Percentiles rank a stretch among this genome's conserved stretches.
Evolutionary conservation across 495 filamentous ascomycete genomes (phyloP).

Genomic region (Aspergillus heteromorphus): DNA sequence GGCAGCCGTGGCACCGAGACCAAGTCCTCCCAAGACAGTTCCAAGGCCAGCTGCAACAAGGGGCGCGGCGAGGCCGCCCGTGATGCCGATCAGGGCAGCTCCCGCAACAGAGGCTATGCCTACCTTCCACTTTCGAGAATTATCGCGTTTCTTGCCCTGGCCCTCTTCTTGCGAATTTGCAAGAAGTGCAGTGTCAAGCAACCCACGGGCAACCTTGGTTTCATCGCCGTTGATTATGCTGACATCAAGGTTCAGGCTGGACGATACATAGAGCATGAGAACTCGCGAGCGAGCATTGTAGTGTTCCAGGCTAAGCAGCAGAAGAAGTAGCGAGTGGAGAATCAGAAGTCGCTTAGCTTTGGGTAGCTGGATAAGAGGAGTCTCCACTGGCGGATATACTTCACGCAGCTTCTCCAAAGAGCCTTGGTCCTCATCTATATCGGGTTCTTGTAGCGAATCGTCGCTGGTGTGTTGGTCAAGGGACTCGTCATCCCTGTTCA

Average conservation of each 20-base stretch:
- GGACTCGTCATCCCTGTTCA: constrained; percentile 52
- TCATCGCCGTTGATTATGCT: constrained; percentile 66
- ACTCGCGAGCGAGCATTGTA: constrained; percentile 74
- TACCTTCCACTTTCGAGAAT: constrained; percentile 70
- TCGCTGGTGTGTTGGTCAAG: constrained; percentile 16
- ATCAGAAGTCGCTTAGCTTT: constrained; percentile 43
- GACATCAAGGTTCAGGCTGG: constrained; percentile 61
- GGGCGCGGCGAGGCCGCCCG: constrained; percentile 74
- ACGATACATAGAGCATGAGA: constrained; percentile 62
- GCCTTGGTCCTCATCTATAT: constrained; percentile 21
- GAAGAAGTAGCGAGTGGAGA: constrained; percentile 59
- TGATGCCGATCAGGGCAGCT: constrained; percentile 74
- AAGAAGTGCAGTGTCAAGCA: constrained; percentile 70
- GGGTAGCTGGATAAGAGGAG: constrained; percentile 34
- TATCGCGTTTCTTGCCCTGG: constrained; percentile 61
- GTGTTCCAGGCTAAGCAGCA: constrained; percentile 74
- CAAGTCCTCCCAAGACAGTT: constrained; percentile 72
- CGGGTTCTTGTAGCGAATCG: constrained; percentile 8
- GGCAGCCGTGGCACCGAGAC: constrained; percentile 71
- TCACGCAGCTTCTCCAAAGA: constrained; percentile 32
- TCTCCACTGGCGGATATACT: constrained; percentile 43
- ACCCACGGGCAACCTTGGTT: constrained; percentile 62
- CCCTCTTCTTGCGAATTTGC: constrained; percentile 62
- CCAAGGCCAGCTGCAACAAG: constrained; percentile 79
- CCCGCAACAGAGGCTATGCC: constrained; percentile 75